These are phyloP conservation scores for Cornus florida DNA, from an alignment of 148 eudicot species.

Conservation along the genomic window DNA sequence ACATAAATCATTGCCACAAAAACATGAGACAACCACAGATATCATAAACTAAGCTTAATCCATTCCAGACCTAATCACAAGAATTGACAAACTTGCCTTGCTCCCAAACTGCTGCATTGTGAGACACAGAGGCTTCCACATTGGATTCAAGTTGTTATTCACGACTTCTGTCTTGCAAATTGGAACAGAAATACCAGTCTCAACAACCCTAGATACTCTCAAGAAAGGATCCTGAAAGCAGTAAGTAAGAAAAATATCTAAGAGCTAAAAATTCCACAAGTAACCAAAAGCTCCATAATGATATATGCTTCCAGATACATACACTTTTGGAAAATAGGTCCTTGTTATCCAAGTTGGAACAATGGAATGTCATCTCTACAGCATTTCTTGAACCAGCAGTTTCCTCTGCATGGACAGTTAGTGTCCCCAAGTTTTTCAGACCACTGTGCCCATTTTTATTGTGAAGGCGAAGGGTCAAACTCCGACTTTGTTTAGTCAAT, in stretches of 20 bases:
- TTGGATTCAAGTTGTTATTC: too few species aligned
- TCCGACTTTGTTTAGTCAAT: constrained; percentile 58
- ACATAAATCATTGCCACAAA: too few species aligned
- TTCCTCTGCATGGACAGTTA: too few species aligned
- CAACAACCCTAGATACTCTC: too few species aligned
- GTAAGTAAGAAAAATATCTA: constrained; percentile 3
- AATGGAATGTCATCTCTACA: constrained; percentile 64
- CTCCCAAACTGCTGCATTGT: constrained; percentile 75
- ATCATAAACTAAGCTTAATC: too few species aligned
- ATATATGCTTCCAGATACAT: constrained; percentile 21
- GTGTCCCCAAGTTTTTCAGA: too few species aligned
- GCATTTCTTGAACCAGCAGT: constrained; percentile 63
- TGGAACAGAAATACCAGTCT: too few species aligned
- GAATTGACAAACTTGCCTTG: too few species aligned
- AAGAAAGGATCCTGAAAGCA: constrained; percentile 79
- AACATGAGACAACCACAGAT: too few species aligned
- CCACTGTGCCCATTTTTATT: too few species aligned
- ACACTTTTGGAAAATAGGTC: constrained; percentile 91
- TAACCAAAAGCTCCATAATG: neutral
- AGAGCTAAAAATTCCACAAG: neutral
- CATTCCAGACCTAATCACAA: too few species aligned
- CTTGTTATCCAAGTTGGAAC: constrained; percentile 65
- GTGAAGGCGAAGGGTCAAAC: constrained; percentile 64
- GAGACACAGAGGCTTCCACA: constrained; percentile 77
- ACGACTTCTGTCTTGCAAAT: too few species aligned